Base-by-base conservation (phyloP, 1,284 basidiomycete species). In the Testicularia cyperi region DNA sequence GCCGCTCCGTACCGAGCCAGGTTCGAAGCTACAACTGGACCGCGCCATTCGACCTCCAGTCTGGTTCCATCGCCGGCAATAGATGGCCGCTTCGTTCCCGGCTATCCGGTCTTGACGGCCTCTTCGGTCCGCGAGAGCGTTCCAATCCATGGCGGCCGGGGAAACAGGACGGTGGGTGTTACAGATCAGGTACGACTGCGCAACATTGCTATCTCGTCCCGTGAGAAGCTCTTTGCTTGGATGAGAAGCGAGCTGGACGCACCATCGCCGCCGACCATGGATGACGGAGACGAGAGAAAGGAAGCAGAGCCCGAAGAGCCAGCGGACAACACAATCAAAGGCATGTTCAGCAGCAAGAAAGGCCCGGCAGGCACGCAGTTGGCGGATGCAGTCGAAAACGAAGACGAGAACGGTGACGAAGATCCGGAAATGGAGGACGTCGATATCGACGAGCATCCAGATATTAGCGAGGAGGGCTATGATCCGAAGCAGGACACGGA, bases 211-310 rank as follows among this genome's bases (percentile, higher is more conserved):
- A 39, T 65, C 10, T 40, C 44, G 12, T 64, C 69, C 3, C 49
- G 54, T 10, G 69, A 73, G 22, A 64, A 64, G 35, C 53, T 73
- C 6, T 73, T 73, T 44, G 45, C 49, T 1, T 73, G 70, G 70
- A 72, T 73, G 70, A 52, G 70, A 3, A 28, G 40, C 4, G 44
- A 68, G 28, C 45, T 70, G 8, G 57, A 69, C 40, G 44, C 45
- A 4, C 61, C 58, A 16, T 42, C 47, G 8, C 70, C 70, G 15
- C 70, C 70, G 0, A 40, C 38, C 10, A 49, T 70, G 44, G 47
- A 65, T 14, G 57, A 61, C 2, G 38, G n/a, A n/a, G n/a, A n/a
- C n/a, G n/a, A n/a, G n/a, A n/a, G n/a, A n/a, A n/a, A n/a, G n/a
- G n/a, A 63, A 14, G 36, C 37, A 6, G 35, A 27, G 3, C 53